Conservation (phyloP, 2,329 filamentous ascomycete genomes). For the Colletotrichum sp. region DNA sequence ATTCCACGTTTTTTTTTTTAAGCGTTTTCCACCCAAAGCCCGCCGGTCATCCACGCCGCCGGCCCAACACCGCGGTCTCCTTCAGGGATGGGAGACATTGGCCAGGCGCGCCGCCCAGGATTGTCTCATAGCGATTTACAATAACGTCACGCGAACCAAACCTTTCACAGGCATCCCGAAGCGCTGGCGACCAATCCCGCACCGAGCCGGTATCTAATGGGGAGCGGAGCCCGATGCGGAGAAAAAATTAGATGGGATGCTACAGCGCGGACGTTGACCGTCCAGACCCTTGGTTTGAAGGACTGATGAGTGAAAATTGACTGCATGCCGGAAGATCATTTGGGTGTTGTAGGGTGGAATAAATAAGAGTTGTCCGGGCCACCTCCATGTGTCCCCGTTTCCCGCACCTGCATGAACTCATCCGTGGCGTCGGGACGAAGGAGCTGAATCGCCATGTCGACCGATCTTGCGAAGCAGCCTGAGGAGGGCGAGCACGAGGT, state of each 20-base stretch:
- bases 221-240: neutral
- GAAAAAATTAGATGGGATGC: neutral
- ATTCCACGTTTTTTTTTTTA: slow-evolving; percentile 5
- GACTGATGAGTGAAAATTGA: neutral
- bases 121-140: neutral
- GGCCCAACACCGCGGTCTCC: neutral
- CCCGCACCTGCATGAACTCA: slow-evolving; percentile 7
- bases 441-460: slow-evolving; percentile 1
- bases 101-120: neutral
- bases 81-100: neutral
- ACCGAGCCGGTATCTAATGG: neutral
- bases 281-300: neutral
- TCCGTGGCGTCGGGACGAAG: neutral
- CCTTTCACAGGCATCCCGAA: neutral
- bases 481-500: slow-evolving; percentile 3
- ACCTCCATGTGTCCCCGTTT: neutral
- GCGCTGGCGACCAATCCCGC: neutral
- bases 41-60: neutral
- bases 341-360: neutral
- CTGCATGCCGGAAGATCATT: neutral
- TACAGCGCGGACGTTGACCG: neutral
- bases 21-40: neutral
- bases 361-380: neutral
- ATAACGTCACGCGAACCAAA: slow-evolving; percentile 9
- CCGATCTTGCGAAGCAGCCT: slow-evolving; percentile 5